Conservation (phyloP, 495 filamentous ascomycete genomes). For the Friedmanniomyces simplex region DNA sequence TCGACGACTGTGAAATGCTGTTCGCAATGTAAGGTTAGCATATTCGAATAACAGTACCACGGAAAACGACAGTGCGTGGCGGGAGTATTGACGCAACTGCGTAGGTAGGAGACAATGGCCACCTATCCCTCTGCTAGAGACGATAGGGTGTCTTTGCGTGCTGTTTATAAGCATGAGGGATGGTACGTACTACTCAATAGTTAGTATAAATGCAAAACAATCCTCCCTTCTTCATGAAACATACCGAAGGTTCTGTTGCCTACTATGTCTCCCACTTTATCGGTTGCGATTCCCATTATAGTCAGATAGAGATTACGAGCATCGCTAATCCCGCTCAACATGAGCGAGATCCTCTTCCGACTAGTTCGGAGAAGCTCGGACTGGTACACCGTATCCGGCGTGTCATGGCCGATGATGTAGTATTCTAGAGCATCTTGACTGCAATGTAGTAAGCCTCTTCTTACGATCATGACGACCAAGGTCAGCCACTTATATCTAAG, state of each 20-base stretch:
- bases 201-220: too few species aligned
- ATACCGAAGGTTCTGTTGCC: too few species aligned
- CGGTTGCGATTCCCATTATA: neutral
- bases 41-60: too few species aligned
- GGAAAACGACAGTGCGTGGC: too few species aligned
- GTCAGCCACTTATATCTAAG: neutral
- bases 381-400: neutral
- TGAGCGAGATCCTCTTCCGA: neutral
- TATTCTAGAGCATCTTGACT: neutral
- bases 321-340: conserved; percentile 1
- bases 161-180: too few species aligned
- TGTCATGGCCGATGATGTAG: neutral
- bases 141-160: too few species aligned
- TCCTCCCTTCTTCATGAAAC: too few species aligned
- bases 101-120: too few species aligned
- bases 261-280: neutral
- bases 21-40: too few species aligned
- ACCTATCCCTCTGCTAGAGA: too few species aligned
- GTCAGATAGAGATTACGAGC: neutral
- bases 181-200: too few species aligned
- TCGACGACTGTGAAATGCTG: neutral
- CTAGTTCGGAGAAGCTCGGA: neutral
- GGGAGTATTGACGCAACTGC: too few species aligned
- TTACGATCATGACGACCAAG: neutral
- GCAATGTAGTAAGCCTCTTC: neutral